Evolutionary conservation across 2,329 filamentous ascomycete genomes (phyloP).

Genomic region (Aspergillus sp.): DNA sequence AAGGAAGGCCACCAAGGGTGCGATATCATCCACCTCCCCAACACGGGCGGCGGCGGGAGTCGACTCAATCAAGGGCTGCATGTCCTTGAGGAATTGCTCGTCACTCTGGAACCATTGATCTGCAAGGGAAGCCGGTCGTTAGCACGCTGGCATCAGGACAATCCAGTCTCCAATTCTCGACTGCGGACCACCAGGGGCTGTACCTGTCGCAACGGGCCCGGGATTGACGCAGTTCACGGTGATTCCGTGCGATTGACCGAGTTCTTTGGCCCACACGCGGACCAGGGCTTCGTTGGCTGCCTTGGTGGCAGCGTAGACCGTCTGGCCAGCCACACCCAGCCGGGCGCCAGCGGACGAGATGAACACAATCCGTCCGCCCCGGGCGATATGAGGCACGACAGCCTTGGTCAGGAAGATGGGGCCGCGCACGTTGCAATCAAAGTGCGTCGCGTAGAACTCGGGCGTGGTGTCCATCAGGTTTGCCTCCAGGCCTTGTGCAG

Average conservation of each 20-base stretch:
- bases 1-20: conserved; percentile 32
- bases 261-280: conserved; percentile 58
- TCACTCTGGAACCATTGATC: conserved; percentile 32
- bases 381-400: conserved; percentile 27
- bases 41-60: conserved; percentile 31
- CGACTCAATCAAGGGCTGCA: conserved; percentile 31
- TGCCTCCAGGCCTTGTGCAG: conserved; percentile 12
- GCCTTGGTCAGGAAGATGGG: conserved; percentile 33
- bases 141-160: not conserved
- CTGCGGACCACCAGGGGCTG: no score
- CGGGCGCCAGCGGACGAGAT: conserved; percentile 57
- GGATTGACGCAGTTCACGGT: conserved; percentile 61
- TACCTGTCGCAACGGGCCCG: conserved; percentile 54
- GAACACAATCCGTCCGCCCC: conserved; percentile 53
- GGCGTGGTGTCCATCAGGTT: conserved; percentile 9
- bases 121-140: not conserved
- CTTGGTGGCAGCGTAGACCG: conserved; percentile 59
- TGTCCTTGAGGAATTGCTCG: conserved; percentile 29
- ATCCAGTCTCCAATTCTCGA: not conserved
- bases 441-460: conserved; percentile 13
- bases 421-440: conserved; percentile 21
- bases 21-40: conserved; percentile 31
- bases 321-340: conserved; percentile 55
- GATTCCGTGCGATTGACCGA: conserved; percentile 45
- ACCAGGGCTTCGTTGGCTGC: conserved; percentile 61